Conservation (phyloP, 2,329 filamentous ascomycete species). For the Sarocladium brachiariae region DNA sequence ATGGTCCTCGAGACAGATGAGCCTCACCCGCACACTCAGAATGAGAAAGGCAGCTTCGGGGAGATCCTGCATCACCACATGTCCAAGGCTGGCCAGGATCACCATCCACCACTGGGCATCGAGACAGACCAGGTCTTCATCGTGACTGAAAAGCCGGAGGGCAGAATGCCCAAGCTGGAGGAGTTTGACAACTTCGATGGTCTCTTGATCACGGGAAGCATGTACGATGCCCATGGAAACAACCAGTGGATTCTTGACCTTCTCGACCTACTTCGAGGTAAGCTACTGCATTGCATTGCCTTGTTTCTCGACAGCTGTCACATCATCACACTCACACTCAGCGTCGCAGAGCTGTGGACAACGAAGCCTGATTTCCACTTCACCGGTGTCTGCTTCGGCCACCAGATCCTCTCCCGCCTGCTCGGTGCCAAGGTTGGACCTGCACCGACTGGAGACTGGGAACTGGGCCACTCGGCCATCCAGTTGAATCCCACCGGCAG, state of each 20-base stretch:
- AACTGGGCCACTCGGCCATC: slow-evolving; percentile 61
- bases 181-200: slow-evolving; percentile 61
- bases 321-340: no score
- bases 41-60: slow-evolving; percentile 45
- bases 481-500: slow-evolving; percentile 59
- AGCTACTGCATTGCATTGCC: slow-evolving; percentile 3
- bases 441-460: slow-evolving; percentile 61
- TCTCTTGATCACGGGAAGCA: slow-evolving; percentile 65
- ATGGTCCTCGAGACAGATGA: slow-evolving; percentile 54
- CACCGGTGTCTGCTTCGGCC: slow-evolving; percentile 75
- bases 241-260: slow-evolving; percentile 68
- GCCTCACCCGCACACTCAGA: slow-evolving; percentile 43
- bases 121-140: slow-evolving; percentile 49
- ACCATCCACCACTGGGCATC: slow-evolving; percentile 46
- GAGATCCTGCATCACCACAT: slow-evolving; percentile 47
- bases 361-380: slow-evolving; percentile 46
- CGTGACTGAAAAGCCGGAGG: slow-evolving; percentile 37
- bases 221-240: slow-evolving; percentile 63
- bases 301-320: no score
- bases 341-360: slow-evolving; percentile 38
- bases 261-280: slow-evolving; percentile 47
- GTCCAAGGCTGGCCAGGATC: slow-evolving; percentile 39
- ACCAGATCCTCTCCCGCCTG: slow-evolving; percentile 70
- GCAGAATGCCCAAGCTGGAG: slow-evolving; percentile 36
- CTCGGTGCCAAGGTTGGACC: slow-evolving; percentile 61